Percentiles rank a stretch among this genome's conserved stretches.
These are phyloP conservation scores for Yueomyces sinensis DNA, from an alignment of 805 yeast species.

Conservation along the genomic window DNA sequence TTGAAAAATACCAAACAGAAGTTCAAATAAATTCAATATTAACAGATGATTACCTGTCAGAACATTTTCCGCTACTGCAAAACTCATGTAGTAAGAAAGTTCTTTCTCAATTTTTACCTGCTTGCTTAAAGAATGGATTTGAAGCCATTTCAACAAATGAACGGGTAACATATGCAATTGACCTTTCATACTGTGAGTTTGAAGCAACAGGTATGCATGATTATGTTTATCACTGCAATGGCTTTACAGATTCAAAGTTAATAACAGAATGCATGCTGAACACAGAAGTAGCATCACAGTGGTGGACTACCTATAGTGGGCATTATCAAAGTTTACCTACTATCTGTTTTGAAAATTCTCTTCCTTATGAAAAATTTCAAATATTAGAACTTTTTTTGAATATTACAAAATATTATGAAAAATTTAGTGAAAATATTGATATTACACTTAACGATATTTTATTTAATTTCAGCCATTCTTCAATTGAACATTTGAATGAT, in stretches of 20 bases:
- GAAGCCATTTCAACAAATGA: slow-evolving; percentile 26
- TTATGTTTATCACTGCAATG: background rate
- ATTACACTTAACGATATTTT: slow-evolving; percentile 5
- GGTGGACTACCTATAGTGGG: slow-evolving; percentile 68
- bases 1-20: too few species aligned
- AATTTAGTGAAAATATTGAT: slow-evolving; percentile 5
- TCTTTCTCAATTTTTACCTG: slow-evolving; percentile 26
- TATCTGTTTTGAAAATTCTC: slow-evolving; percentile 39
- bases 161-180: slow-evolving; percentile 30
- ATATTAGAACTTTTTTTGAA: slow-evolving; percentile 33
- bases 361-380: slow-evolving; percentile 41
- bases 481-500: background rate
- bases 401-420: slow-evolving; percentile 27
- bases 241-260: slow-evolving; percentile 10
- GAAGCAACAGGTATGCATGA: slow-evolving; percentile 28
- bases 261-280: slow-evolving; percentile 27
- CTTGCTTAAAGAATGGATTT: slow-evolving; percentile 29
- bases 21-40: background rate
- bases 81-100: slow-evolving; percentile 30
- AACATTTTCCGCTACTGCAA: slow-evolving; percentile 13
- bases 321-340: slow-evolving; percentile 41
- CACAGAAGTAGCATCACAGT: slow-evolving; percentile 35
- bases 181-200: slow-evolving; percentile 43
- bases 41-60: slow-evolving; percentile 5
- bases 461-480: background rate